These are phyloP conservation scores for Knoxdaviesia proteae DNA, from an alignment of 2,329 filamentous ascomycete genomes.

Conservation along the genomic window DNA sequence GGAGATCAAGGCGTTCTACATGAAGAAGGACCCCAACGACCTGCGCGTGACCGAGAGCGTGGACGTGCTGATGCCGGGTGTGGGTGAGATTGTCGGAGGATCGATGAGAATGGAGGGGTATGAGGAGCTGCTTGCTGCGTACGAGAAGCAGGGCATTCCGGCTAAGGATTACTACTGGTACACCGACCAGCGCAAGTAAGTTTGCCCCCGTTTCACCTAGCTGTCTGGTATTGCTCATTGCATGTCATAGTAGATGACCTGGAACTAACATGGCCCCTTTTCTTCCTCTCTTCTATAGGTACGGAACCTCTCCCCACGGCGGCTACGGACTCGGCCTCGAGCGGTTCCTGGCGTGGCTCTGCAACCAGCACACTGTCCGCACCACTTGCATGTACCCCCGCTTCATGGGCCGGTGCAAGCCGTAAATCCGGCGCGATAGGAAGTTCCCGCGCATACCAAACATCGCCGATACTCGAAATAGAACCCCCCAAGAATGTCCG, in stretches of 20 bases:
- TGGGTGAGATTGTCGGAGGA: conserved; percentile 91
- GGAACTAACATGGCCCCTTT: conserved; percentile 6
- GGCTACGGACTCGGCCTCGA: conserved; percentile 88
- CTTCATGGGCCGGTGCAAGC: conserved; percentile 65
- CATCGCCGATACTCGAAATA: no score
- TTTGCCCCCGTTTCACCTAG: conserved; percentile 9
- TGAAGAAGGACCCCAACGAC: conserved; percentile 72
- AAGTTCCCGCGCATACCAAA: no score
- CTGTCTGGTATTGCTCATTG: neutral
- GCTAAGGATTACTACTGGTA: conserved; percentile 93
- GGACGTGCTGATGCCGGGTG: conserved; percentile 70
- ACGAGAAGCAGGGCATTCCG: conserved; percentile 69
- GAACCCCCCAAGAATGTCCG: no score
- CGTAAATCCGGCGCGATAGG: conserved; percentile 20
- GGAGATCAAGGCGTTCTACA: conserved; percentile 98
- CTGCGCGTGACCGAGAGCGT: conserved; percentile 78
- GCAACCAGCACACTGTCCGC: conserved; percentile 42
- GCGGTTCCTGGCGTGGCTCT: conserved; percentile 45
- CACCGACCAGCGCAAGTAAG: conserved; percentile 85
- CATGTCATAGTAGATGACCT: neutral
- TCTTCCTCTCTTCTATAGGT: conserved; percentile 25
- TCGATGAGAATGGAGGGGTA: conserved; percentile 91
- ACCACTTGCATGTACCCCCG: conserved; percentile 57
- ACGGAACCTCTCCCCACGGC: conserved; percentile 79
- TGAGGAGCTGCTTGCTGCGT: conserved; percentile 75